phyloP scores from a whole-genome alignment of 305 asterid genomes.

The Euphrasia arctica region DNA sequence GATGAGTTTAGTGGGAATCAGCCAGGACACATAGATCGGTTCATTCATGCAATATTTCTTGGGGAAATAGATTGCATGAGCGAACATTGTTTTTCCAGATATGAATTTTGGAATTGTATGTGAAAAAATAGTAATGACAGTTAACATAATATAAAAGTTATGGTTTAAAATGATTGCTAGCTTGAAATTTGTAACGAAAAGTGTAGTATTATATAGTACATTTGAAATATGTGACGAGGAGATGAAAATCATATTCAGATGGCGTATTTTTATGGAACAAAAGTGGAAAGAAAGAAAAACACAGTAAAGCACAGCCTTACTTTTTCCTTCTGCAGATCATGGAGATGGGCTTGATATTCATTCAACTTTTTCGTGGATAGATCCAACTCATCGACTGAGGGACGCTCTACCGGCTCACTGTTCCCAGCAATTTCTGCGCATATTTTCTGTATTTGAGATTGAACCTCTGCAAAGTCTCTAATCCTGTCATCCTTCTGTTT shows the following conservation, averaged over 20 bases:
- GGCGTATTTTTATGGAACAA: neutral
- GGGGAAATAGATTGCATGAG: too few species aligned
- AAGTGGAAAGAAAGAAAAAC: neutral
- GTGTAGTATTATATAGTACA: too few species aligned
- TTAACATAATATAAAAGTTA: too few species aligned
- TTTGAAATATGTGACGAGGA: too few species aligned
- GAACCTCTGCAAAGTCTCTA: slow-evolving; percentile 80
- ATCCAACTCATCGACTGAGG: slow-evolving; percentile 73
- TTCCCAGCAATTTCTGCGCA: slow-evolving; percentile 78
- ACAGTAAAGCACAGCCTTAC: slow-evolving; percentile 27
- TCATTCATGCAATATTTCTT: neutral
- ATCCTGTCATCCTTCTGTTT: slow-evolving; percentile 80
- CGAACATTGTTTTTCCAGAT: too few species aligned
- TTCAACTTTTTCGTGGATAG: slow-evolving; percentile 74
- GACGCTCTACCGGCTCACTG: slow-evolving; percentile 51
- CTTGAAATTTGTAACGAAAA: too few species aligned
- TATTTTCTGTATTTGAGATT: slow-evolving; percentile 75
- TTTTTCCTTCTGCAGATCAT: slow-evolving; percentile 94
- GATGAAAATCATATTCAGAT: too few species aligned
- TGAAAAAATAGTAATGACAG: too few species aligned
- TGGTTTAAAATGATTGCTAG: too few species aligned
- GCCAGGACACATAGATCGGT: slow-evolving; percentile 21
- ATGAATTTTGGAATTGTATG: too few species aligned
- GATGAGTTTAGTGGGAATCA: neutral
- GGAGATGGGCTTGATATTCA: slow-evolving; percentile 79